Evolutionary conservation across 2,329 filamentous ascomycete genomes (phyloP), one percentile per base, ranked within the genome.

Genomic region (Teratosphaeria pseudoeucalypti): DNA sequence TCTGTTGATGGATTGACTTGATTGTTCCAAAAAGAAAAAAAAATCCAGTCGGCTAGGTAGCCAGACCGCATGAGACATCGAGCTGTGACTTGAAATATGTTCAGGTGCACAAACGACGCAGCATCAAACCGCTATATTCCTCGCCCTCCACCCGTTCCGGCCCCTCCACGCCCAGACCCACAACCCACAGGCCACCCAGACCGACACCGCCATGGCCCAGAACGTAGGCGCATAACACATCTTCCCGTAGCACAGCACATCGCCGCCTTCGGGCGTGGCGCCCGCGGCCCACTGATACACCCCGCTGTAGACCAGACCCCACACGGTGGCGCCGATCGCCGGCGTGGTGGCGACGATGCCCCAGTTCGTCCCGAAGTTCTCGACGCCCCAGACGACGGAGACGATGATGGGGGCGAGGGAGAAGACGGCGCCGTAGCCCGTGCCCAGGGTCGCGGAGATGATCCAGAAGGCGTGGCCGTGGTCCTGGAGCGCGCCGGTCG

Each of bases 281-380:
- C 19, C 69, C 34, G 86, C 85, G 1, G 83, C 87, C 52, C 79
- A 80, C 73, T 94, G 86, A 68, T 95, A 95, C 2, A 90, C 85
- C 0, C 80, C 82, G 6, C 88, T 90, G 72, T 97, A 99, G n/a
- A 96, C 78, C 0, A 94, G 74, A 0, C 92, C 90, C 91, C 92
- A 99, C 34, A 96, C 81, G 0, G 90, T 90, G 0, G 92, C 91
- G 0, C 92, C 94, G 0, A 88, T 76, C 0, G 94, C 94, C 2
- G 94, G 94, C 59, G 92, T 86, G 79, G 95, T 94, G 52, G 92
- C 91, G 7, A 97, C 85, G 62, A 97, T 92, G 10, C 94, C 94
- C 85, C 92, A 99, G 68, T 99, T 97, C 0, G 94, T 99, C 60
- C 90, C 94, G 71, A 99, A 97, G 72, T 97, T 99, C 77, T 97